Base-by-base conservation (phyloP, 352 stramenopile genomes). In the Globisporangium polare region DNA sequence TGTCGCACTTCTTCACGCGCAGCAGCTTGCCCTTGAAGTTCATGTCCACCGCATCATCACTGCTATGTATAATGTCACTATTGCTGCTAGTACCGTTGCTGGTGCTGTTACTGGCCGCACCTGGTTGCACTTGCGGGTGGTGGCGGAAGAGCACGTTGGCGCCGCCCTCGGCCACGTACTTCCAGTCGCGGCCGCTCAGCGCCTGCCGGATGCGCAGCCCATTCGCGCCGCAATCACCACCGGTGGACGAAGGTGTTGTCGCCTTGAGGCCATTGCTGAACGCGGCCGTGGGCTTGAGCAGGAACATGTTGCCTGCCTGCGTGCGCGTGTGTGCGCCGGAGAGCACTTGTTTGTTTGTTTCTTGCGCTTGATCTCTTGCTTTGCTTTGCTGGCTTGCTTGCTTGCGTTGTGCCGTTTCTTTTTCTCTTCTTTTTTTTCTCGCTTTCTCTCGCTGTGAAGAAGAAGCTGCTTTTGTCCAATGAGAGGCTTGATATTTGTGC, bases 121-220 rank as follows among this genome's bases (percentile, higher is more conserved):
- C 13, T 42, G 29, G 17, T 18, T 33, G 5, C 8, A 8, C 24
- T 22, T 56, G 37, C 39, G 78, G 78, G 26, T 83, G 72, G 64
- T 95, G 86, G 10, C 86, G 84, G 64, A 92, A 93, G 12, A 94
- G 66, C 37, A 96, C 81, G 71, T 96, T 96, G 12, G 88, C 86
- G 59, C 84, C 88, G 35, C 88, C 88, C 55, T 96, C 88, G 7
- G 82, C 83, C 46, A 95, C 81, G 69, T 96, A 96, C 60, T 88
- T 91, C 88, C 88, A 96, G 63, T 96, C 86, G 46, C 62, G 63
- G 12, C 78, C 79, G 8, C 60, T 53, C 24, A 92, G 69, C 0
- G 53, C 45, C 31, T 42, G 60, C 20, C 57, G 68, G 13, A 76
- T 56, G 17, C 62, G 63, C 18, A 57, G 51, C 17, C 27, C 42